These are phyloP conservation scores for Filosporella fistucella DNA, from an alignment of 495 filamentous ascomycete genomes.

Conservation along the genomic window DNA sequence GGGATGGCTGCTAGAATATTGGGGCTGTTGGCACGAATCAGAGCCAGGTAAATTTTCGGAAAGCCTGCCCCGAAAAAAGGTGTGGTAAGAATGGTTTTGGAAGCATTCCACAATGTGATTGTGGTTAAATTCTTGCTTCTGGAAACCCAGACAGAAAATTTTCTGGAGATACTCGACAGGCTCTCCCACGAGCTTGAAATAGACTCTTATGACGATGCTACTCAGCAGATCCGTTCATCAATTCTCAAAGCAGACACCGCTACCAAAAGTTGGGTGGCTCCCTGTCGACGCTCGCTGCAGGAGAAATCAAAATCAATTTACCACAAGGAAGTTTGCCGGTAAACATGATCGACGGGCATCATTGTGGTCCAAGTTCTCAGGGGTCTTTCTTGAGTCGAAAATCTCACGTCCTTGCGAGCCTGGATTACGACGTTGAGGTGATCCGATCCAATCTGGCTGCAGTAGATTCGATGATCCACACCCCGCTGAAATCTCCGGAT, in stretches of 20 bases:
- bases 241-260: conserved; percentile 2
- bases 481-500: conserved; percentile 17
- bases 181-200: no score
- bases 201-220: conserved; percentile 1
- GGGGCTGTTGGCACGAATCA: no score
- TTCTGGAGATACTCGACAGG: no score
- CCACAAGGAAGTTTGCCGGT: not conserved
- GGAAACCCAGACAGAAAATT: no score
- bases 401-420: not conserved
- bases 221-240: conserved; percentile 3
- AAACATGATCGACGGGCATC: conserved; percentile 17
- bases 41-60: no score
- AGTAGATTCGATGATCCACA: conserved; percentile 11
- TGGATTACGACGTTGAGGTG: conserved; percentile 3
- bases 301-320: not conserved
- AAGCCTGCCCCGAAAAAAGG: no score
- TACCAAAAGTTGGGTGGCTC: conserved; percentile 3
- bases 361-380: conserved; percentile 10
- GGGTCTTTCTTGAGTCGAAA: conserved; percentile 4
- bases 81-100: no score
- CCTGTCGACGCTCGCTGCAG: not conserved
- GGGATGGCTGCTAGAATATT: no score
- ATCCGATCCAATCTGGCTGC: conserved; percentile 16
- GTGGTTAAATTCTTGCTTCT: no score
- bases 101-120: no score